Percentiles rank a stretch among this genome's conserved stretches.
Evolutionary conservation across 2,329 filamentous ascomycete genomes (phyloP).

Genomic region (Diaporthe ampelina): DNA sequence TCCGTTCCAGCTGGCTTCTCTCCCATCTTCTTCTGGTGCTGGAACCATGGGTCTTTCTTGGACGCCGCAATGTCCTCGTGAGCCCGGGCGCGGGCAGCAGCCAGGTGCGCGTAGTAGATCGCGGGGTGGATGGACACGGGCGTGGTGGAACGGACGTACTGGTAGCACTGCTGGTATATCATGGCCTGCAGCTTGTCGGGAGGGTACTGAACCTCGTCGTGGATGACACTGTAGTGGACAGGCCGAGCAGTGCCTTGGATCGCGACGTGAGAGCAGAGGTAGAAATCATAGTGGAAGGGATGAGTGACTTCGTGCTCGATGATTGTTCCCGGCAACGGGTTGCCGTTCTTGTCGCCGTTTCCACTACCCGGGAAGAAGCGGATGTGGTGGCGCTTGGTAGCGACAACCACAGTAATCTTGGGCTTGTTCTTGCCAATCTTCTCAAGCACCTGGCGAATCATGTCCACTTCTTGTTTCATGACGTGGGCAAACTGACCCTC

Average conservation of each 20-base stretch:
- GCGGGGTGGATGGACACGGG: slow-evolving; percentile 91
- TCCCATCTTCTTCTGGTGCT: neutral
- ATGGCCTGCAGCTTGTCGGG: slow-evolving; percentile 83
- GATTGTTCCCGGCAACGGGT: slow-evolving; percentile 87
- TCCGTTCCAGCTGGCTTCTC: neutral
- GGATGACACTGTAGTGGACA: slow-evolving; percentile 90
- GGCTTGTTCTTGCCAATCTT: slow-evolving; percentile 56
- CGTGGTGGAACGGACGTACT: slow-evolving; percentile 92
- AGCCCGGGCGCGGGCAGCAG: slow-evolving; percentile 81
- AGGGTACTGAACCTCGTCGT: slow-evolving; percentile 81
- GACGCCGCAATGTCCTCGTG: slow-evolving; percentile 73
- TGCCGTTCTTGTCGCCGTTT: slow-evolving; percentile 80
- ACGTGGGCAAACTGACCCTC: slow-evolving; percentile 89
- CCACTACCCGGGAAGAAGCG: slow-evolving; percentile 83
- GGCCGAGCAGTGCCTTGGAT: slow-evolving; percentile 96
- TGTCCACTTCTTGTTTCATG: slow-evolving; percentile 80
- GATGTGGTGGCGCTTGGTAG: slow-evolving; percentile 94
- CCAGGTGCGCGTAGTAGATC: slow-evolving; percentile 96
- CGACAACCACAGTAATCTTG: slow-evolving; percentile 88
- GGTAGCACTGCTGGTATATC: slow-evolving; percentile 95
- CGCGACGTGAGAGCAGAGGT: slow-evolving; percentile 73
- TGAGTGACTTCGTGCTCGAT: slow-evolving; percentile 93
- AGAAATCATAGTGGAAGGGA: slow-evolving; percentile 92
- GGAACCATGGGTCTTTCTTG: slow-evolving; percentile 54
- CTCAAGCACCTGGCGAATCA: slow-evolving; percentile 75